phyloP scores from a whole-genome alignment of 2,329 filamentous ascomycete genomes.

The Talaromyces islandicus region DNA sequence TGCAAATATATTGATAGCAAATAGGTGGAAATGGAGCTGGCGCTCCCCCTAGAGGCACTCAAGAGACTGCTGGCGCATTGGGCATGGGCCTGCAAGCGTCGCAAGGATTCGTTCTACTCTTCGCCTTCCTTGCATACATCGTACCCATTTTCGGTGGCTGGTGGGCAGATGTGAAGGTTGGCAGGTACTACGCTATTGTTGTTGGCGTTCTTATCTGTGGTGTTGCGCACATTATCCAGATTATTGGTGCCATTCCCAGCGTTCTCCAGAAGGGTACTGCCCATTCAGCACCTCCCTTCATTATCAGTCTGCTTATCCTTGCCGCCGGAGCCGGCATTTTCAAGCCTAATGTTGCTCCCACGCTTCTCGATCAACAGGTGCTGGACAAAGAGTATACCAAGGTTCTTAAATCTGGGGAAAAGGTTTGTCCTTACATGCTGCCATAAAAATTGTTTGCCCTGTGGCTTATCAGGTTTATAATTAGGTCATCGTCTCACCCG shows the following conservation, averaged over 20 bases:
- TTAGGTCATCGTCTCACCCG: slow-evolving; percentile 60
- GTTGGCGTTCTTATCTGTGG: slow-evolving; percentile 47
- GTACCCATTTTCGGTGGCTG: slow-evolving; percentile 57
- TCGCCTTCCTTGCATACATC: slow-evolving; percentile 58
- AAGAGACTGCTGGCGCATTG: slow-evolving; percentile 53
- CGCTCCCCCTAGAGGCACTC: slow-evolving; percentile 25
- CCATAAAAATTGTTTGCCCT: neutral
- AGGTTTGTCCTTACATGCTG: slow-evolving; percentile 26
- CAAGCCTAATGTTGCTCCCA: slow-evolving; percentile 71
- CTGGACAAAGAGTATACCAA: slow-evolving; percentile 54
- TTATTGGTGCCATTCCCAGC: slow-evolving; percentile 34
- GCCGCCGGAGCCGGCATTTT: slow-evolving; percentile 31
- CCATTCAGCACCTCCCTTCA: slow-evolving; percentile 31
- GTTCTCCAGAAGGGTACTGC: slow-evolving; percentile 30
- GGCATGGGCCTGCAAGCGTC: slow-evolving; percentile 53
- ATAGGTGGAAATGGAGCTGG: slow-evolving; percentile 35
- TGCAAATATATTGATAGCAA: neutral
- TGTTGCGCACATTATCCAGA: slow-evolving; percentile 62
- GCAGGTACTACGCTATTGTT: slow-evolving; percentile 66
- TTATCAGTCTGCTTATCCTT: slow-evolving; percentile 34
- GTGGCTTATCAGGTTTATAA: neutral
- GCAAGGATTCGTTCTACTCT: slow-evolving; percentile 53
- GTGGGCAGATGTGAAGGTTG: slow-evolving; percentile 63
- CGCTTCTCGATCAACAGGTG: slow-evolving; percentile 65
- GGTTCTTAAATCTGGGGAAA: slow-evolving; percentile 53